Evolutionary conservation across 306 rosid genomes (phyloP), one percentile per base, ranked within the genome.

Genomic region (Urtica urens): DNA sequence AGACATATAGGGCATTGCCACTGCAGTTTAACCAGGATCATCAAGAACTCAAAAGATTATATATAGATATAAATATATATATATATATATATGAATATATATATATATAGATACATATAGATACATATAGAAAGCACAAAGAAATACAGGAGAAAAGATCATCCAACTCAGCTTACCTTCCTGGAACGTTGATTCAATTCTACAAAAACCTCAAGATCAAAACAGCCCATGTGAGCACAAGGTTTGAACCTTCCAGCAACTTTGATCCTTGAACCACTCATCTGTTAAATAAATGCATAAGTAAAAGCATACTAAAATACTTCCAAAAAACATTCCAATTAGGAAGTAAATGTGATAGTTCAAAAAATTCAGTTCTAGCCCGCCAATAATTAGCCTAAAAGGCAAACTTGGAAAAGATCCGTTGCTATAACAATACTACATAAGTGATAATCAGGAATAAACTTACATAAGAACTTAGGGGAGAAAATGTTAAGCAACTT

Each of bases 211-310:
- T 85, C 96, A 72, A 92, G 99, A 78, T 92, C 99, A 59, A 92
- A 92, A 74, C 96, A 92, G 51, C 93, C 93, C 78, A 92, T 75
- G 73, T 92, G 99, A 62, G 54, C 67, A 70, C 99, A 92, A 46
- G 96, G 96, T 64, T 82, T 92, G 59, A 92, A 92, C 70, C 99
- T 80, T 70, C 96, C 99, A 51, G 99, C 94, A 58, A 85, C 65
- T 78, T 86, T 92, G 87, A 92, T 92, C 69, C 99, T 92, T 22
- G 94, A 85, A 58, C 99, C 99, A 67, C 99, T 92, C 96, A 92
- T 82, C 99, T 92, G 57, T 37, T 64, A 26, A 56, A 53, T 52
- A 48, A 48, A 69, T 29, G 65, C 58, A 48, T 9, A 45, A 28
- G 37, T 25, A 27, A 34, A 51, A 49, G 56, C 11, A 25, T 13